phyloP scores from a whole-genome alignment of 345 rosid genomes.

The Gossypium thurberi region DNA sequence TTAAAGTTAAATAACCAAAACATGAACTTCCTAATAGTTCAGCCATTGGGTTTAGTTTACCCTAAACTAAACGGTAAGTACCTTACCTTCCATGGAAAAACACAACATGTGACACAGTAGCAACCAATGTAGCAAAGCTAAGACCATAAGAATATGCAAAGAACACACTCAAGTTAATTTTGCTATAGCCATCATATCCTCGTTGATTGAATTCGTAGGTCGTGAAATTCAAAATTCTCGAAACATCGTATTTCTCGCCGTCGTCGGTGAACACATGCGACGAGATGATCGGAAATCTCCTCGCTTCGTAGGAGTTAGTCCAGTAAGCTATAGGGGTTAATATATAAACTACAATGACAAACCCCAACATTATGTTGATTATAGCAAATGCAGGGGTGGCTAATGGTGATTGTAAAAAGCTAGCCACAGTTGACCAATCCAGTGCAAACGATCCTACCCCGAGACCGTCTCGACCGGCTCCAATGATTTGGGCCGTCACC shows the following conservation, averaged over 20 bases:
- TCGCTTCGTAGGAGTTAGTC: conserved; percentile 37
- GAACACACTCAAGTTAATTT: conserved; percentile 33
- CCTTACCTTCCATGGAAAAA: conserved; percentile 38
- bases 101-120: conserved; percentile 30
- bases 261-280: conserved; percentile 23
- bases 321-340: conserved; percentile 29
- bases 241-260: conserved; percentile 30
- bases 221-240: conserved; percentile 21
- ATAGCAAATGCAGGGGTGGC: conserved; percentile 34
- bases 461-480: conserved; percentile 35
- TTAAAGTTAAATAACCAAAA: too few species aligned
- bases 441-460: conserved; percentile 23
- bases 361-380: conserved; percentile 23
- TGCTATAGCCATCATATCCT: conserved; percentile 37
- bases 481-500: conserved; percentile 37
- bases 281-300: conserved; percentile 41
- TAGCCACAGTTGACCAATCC: conserved; percentile 36
- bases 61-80: too few species aligned
- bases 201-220: conserved; percentile 25
- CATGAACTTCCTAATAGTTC: too few species aligned
- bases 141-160: conserved; percentile 25
- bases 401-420: conserved; percentile 34
- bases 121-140: conserved; percentile 33
- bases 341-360: conserved; percentile 21
- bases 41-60: too few species aligned